A percentile compares a stretch with the other conserved stretches of the same genome.
phyloP scores from a whole-genome alignment of 352 stramenopile genomes.

The Phytophthora tentaculata region DNA sequence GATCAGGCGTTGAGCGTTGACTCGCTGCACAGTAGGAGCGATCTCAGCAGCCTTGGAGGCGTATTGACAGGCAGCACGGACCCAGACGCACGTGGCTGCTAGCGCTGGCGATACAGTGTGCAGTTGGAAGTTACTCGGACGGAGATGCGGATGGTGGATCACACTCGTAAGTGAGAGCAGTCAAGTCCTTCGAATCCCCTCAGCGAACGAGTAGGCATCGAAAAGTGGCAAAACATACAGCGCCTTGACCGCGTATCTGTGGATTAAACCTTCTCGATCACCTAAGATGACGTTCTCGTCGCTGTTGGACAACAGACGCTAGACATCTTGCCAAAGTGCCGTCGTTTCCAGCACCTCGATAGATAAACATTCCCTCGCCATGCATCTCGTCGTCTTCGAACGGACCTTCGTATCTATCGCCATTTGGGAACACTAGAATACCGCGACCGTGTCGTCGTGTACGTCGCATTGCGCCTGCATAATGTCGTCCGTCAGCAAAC shows the following conservation, averaged over 20 bases:
- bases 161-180: slow-evolving; percentile 68
- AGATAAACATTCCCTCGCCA: slow-evolving; percentile 79
- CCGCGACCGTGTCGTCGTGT: slow-evolving; percentile 81
- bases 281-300: slow-evolving; percentile 85
- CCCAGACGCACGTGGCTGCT: slow-evolving; percentile 68
- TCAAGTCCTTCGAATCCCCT: slow-evolving; percentile 64
- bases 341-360: slow-evolving; percentile 25
- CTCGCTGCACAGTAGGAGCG: slow-evolving; percentile 59
- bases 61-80: slow-evolving; percentile 77
- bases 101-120: slow-evolving; percentile 69
- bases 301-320: slow-evolving; percentile 73
- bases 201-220: slow-evolving; percentile 80
- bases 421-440: slow-evolving; percentile 85
- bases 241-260: slow-evolving; percentile 79
- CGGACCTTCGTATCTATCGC: slow-evolving; percentile 91
- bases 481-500: slow-evolving; percentile 77
- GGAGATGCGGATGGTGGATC: slow-evolving; percentile 76
- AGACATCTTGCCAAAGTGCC: slow-evolving; percentile 53
- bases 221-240: slow-evolving; percentile 83
- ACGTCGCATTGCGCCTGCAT: slow-evolving; percentile 60
- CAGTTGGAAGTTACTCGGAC: slow-evolving; percentile 68
- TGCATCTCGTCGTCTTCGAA: slow-evolving; percentile 88
- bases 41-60: slow-evolving; percentile 75
- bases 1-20: slow-evolving; percentile 60
- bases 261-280: slow-evolving; percentile 81